Percentiles rank a stretch among this genome's conserved stretches.
Conservation (phyloP, 371 early-diverging fungal species). For the Polyrhizophydium stewartii region DNA sequence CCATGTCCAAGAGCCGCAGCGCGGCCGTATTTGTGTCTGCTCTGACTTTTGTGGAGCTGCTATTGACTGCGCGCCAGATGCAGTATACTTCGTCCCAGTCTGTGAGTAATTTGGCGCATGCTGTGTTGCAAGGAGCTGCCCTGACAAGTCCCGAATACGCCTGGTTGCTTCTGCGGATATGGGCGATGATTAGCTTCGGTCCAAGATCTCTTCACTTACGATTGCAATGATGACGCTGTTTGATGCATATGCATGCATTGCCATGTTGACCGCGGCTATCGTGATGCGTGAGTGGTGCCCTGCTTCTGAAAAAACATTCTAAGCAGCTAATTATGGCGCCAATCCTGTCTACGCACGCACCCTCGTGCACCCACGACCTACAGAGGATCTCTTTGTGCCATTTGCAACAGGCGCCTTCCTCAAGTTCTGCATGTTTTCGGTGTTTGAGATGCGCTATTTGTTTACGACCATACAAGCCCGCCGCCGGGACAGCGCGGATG, state of each 20-base stretch:
- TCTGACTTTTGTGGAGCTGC: slow-evolving; percentile 53
- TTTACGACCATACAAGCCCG: slow-evolving; percentile 68
- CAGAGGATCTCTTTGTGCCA: slow-evolving; percentile 55
- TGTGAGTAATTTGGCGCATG: slow-evolving; percentile 29
- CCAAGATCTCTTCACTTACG: slow-evolving; percentile 72
- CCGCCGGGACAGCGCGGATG: slow-evolving; percentile 48
- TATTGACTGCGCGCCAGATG: slow-evolving; percentile 65
- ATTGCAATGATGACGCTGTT: slow-evolving; percentile 65
- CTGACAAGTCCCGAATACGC: no score
- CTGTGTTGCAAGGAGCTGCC: neutral
- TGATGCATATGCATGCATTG: slow-evolving; percentile 64
- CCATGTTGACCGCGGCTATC: slow-evolving; percentile 62
- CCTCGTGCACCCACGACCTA: no score
- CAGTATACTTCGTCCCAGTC: slow-evolving; percentile 71
- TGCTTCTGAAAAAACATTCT: neutral
- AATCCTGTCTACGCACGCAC: no score
- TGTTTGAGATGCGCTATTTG: slow-evolving; percentile 71
- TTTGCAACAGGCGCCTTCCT: slow-evolving; percentile 66
- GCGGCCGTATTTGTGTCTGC: slow-evolving; percentile 8
- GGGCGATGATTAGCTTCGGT: no score
- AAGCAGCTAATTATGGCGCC: no score
- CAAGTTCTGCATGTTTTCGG: slow-evolving; percentile 63
- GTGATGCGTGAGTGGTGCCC: slow-evolving; percentile 19
- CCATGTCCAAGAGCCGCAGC: slow-evolving; percentile 3
- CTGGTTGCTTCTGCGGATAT: no score